These are phyloP conservation scores for Malus orientalis DNA, from an alignment of 306 rosid species.

Conservation along the genomic window DNA sequence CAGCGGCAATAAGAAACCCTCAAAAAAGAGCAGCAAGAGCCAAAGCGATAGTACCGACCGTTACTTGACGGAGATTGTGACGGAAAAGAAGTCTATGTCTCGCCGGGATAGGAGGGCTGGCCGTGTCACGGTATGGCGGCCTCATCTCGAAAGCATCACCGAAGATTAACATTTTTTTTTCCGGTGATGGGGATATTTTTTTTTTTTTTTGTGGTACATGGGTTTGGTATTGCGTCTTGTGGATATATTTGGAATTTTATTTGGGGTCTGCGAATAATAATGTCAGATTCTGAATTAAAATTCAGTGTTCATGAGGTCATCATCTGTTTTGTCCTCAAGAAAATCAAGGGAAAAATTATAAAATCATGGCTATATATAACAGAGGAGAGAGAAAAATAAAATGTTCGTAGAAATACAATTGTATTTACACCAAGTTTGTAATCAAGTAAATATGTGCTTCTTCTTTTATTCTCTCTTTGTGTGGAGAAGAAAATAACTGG, in stretches of 20 bases:
- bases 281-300: conserved; percentile 22
- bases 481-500: neutral
- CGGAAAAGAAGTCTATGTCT: conserved; percentile 45
- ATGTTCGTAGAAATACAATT: neutral
- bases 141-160: conserved; percentile 65
- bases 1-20: conserved; percentile 16
- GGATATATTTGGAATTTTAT: conserved; percentile 34
- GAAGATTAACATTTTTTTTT: conserved; percentile 40
- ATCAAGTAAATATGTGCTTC: conserved; percentile 9
- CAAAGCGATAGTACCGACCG: neutral
- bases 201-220: conserved; percentile 8
- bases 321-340: conserved; percentile 14
- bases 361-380: neutral
- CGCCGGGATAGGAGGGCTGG: conserved; percentile 51
- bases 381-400: neutral
- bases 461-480: neutral
- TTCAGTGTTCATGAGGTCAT: conserved; percentile 16
- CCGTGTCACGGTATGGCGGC: conserved; percentile 49
- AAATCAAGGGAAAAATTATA: neutral
- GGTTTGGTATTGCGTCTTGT: conserved; percentile 36
- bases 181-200: conserved; percentile 23
- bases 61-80: conserved; percentile 9
- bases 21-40: conserved; percentile 19
- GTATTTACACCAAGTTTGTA: conserved; percentile 22
- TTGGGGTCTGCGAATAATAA: conserved; percentile 15